phyloP scores from a whole-genome alignment of 106 monocot species.

The Dactylorhiza incarnata region DNA sequence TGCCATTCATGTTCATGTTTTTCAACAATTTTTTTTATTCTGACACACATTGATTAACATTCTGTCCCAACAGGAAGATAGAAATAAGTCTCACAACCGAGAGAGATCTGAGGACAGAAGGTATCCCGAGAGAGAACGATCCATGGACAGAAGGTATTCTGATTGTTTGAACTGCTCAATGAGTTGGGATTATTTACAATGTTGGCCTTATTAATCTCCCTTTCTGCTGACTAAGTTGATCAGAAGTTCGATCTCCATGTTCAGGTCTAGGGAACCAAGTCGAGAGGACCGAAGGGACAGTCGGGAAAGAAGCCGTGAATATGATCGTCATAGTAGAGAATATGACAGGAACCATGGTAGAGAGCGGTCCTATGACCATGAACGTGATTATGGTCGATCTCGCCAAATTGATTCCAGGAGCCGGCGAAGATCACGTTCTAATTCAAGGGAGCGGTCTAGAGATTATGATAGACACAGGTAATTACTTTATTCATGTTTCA shows the following conservation, averaged over 20 bases:
- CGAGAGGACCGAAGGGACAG: slow-evolving; percentile 23
- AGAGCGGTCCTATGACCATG: slow-evolving; percentile 40
- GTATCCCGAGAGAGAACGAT: slow-evolving; percentile 31
- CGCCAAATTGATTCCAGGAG: slow-evolving; percentile 42
- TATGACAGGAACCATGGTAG: slow-evolving; percentile 37
- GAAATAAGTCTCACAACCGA: slow-evolving; percentile 42
- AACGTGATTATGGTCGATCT: slow-evolving; percentile 29
- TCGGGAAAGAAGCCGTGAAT: slow-evolving; percentile 29
- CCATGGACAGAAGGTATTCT: slow-evolving; percentile 52
- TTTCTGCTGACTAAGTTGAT: neutral
- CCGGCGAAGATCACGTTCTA: slow-evolving; percentile 58
- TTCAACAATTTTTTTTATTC: slow-evolving; percentile 6
- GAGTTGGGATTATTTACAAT: neutral
- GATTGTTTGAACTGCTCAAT: neutral
- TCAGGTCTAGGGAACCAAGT: slow-evolving; percentile 58
- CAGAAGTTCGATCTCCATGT: neutral
- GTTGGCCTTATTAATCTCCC: neutral
- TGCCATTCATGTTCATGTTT: slow-evolving; percentile 3
- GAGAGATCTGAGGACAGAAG: slow-evolving; percentile 53
- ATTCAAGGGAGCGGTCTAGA: slow-evolving; percentile 41
- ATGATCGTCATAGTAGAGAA: slow-evolving; percentile 50
- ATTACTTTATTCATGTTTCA: too few relatives aligned
- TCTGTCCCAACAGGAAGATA: slow-evolving; percentile 50
- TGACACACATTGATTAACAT: neutral
- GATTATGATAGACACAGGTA: slow-evolving; percentile 78